These are phyloP conservation scores for Balakata baccata DNA, from an alignment of 345 rosid species.

Conservation along the genomic window DNA sequence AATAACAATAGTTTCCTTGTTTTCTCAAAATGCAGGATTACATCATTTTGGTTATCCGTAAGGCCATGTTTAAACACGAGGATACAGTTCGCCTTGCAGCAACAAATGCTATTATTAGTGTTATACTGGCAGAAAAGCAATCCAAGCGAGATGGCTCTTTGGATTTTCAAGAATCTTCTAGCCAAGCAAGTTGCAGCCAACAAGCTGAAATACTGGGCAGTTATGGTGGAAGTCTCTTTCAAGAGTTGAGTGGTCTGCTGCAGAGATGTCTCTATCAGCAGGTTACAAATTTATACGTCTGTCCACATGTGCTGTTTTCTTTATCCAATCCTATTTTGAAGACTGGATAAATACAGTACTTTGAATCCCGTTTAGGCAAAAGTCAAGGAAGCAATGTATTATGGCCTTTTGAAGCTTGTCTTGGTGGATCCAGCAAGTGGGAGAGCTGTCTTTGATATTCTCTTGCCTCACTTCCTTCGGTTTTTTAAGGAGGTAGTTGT, in stretches of 20 bases:
- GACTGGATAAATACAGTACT: conserved; percentile 14
- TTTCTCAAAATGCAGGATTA: conserved; percentile 49
- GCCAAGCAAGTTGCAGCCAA: conserved; percentile 93
- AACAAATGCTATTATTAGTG: conserved; percentile 51
- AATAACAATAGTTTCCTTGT: conserved; percentile 1
- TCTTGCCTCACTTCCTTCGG: conserved; percentile 70
- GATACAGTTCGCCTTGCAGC: conserved; percentile 73
- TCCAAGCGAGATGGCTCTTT: conserved; percentile 35
- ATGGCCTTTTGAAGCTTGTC: conserved; percentile 73
- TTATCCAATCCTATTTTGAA: conserved; percentile 9
- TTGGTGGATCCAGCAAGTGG: conserved; percentile 59
- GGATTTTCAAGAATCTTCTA: conserved; percentile 71
- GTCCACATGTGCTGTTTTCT: not conserved
- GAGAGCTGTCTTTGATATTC: conserved; percentile 61
- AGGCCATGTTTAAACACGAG: conserved; percentile 86
- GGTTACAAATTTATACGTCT: conserved; percentile 31
- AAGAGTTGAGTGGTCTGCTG: conserved; percentile 66
- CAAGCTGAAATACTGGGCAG: conserved; percentile 50
- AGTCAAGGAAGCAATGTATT: conserved; percentile 56
- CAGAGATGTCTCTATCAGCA: conserved; percentile 88
- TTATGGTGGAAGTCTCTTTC: conserved; percentile 51
- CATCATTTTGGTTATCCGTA: conserved; percentile 64
- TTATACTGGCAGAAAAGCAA: conserved; percentile 67
- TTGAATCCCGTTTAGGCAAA: conserved; percentile 49
- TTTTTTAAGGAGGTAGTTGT: conserved; percentile 63